Evolutionary conservation across 1,284 basidiomycete species (phyloP), one percentile per base, ranked within the genome.

Genomic region (Ustilago shanxiensis): DNA sequence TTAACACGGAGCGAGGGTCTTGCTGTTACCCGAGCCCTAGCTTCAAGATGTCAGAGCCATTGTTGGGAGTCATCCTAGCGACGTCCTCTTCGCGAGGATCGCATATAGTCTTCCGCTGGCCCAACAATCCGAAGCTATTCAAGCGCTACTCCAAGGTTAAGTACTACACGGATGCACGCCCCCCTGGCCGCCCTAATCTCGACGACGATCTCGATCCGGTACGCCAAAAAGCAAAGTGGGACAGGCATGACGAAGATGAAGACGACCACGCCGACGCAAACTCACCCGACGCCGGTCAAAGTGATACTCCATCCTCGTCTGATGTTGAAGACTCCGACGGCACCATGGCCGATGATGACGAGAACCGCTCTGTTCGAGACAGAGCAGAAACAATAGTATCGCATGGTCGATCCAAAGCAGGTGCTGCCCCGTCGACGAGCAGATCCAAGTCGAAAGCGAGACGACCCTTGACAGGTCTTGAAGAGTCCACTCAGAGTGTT

Each of bases 61-160:
- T 86, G 18, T 67, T 86, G 2, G 84, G 83, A 16, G 70, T 86
- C 24, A 79, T 86, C 57, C 75, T 86, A 22, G 82, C 81, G 3
- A 78, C 79, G 1, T 79, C 78, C 20, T 82, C 83, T 13, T 77
- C 79, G 22, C 66, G 83, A 16, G 83, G 82, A 9, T 68, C 82
- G 2, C 73, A 81, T 39, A 66, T 86, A 45, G 79, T 79, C 44
- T 86, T 86, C 52, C 83, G 80, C 26, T 86, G 77, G 76, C 84
- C 84, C 14, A 80, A 79, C 51, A 64, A 74, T 24, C 83, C 83
- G 13, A 69, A 61, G 24, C 54, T 82, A 28, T 75, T 78, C 59
- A 80, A 79, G 29, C 71, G 81, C 13, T 78, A 78, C 50, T 80
- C 80, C 24, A 79, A 76, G 29, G 72, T 85, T 60, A 71, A 73